phyloP scores from a whole-genome alignment of 2,329 filamentous ascomycete species.

The Chaetomium sp. region DNA sequence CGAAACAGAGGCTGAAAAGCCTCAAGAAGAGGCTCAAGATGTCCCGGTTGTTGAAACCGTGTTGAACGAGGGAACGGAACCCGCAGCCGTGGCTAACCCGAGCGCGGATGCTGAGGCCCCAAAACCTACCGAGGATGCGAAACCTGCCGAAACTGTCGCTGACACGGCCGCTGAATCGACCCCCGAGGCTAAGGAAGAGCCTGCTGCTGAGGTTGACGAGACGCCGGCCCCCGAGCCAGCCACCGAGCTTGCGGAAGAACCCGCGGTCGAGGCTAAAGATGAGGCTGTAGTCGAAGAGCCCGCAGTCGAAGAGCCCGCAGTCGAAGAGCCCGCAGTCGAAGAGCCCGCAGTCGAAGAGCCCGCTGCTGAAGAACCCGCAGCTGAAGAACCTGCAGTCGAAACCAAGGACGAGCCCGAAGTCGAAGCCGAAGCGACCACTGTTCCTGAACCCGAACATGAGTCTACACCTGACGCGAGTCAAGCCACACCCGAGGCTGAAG shows the following conservation, averaged over 20 bases:
- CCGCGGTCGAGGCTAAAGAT: neutral
- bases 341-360: neutral
- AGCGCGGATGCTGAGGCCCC: neutral
- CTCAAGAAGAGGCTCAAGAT: neutral
- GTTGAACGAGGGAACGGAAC: neutral
- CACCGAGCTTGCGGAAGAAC: neutral
- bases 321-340: neutral
- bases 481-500: too few species aligned
- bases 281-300: neutral
- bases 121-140: neutral
- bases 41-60: neutral
- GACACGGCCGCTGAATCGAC: slow-evolving; percentile 7
- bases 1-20: neutral
- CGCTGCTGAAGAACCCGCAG: neutral
- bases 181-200: slow-evolving; percentile 2
- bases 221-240: neutral
- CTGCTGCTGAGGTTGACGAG: slow-evolving; percentile 1
- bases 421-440: neutral
- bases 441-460: neutral
- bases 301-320: neutral
- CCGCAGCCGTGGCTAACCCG: neutral
- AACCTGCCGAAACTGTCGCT: slow-evolving; percentile 8
- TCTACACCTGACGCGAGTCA: neutral
- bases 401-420: neutral
- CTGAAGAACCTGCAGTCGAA: neutral